Evolutionary conservation across 2,329 filamentous ascomycete species (phyloP).

Genomic region (Neonectria coccinea): DNA sequence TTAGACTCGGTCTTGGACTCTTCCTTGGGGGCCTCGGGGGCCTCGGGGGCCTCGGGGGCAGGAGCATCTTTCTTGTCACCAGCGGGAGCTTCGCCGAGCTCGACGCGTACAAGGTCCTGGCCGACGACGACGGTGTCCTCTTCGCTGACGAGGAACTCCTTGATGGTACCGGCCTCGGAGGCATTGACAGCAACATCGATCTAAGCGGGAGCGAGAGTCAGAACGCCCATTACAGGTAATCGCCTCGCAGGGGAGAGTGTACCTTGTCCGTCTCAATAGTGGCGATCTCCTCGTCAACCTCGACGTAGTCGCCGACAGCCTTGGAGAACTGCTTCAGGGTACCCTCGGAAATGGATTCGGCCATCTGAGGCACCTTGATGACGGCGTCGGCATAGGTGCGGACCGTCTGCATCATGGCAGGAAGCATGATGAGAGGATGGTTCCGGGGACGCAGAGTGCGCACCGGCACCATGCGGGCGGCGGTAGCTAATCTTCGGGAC

Average conservation of each 20-base stretch:
- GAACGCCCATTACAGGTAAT: not conserved
- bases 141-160: constrained; percentile 90
- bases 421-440: constrained; percentile 55
- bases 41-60: constrained; percentile 43
- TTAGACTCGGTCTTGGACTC: constrained; percentile 45
- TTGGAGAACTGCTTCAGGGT: constrained; percentile 97
- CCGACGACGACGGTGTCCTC: constrained; percentile 96
- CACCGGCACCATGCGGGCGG: constrained; percentile 58
- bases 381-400: constrained; percentile 80
- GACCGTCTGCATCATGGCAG: constrained; percentile 65
- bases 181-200: constrained; percentile 98
- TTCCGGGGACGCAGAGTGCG: constrained; percentile 51
- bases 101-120: constrained; percentile 88
- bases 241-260: constrained; percentile 38
- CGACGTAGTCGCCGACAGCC: constrained; percentile 90
- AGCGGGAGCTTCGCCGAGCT: constrained; percentile 73
- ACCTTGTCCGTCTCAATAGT: constrained; percentile 99
- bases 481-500: constrained; percentile 57
- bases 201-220: constrained; percentile 56
- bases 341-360: constrained; percentile 97
- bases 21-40: constrained; percentile 47
- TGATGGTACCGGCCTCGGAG: constrained; percentile 89
- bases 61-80: constrained; percentile 54
- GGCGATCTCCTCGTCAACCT: constrained; percentile 96
- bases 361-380: constrained; percentile 97